Conservation (phyloP, 331 rosid genomes). For the Acacia concinna region DNA sequence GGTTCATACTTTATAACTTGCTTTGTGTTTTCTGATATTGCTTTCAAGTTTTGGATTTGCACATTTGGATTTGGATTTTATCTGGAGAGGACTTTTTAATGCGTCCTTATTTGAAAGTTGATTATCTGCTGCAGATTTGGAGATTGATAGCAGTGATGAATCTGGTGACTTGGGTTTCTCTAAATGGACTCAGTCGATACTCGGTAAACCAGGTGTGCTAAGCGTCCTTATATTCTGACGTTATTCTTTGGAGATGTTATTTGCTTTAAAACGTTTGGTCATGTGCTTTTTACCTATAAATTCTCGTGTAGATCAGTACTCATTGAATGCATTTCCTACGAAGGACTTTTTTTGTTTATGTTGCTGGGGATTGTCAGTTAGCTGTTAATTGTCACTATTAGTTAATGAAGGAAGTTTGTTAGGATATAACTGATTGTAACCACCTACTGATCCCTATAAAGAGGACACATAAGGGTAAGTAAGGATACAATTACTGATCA, state of each 20-base stretch:
- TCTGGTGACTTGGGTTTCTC: slow-evolving; percentile 88
- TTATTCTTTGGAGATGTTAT: too few species aligned
- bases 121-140: slow-evolving; percentile 53
- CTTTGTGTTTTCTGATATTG: neutral
- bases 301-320: neutral
- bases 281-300: neutral
- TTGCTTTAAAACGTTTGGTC: neutral
- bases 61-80: neutral
- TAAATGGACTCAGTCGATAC: slow-evolving; percentile 67
- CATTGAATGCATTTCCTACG: neutral
- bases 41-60: neutral
- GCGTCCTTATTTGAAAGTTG: neutral
- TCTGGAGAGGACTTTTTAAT: neutral
- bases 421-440: neutral
- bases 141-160: slow-evolving; percentile 45
- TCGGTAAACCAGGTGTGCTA: slow-evolving; percentile 77
- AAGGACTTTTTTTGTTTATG: neutral
- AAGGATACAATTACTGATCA: neutral
- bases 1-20: slow-evolving; percentile 41
- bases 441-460: neutral
- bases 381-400: neutral
- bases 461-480: neutral
- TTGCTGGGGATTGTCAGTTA: neutral
- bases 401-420: neutral
- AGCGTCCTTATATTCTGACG: neutral